Evolutionary conservation across 305 asterid genomes (phyloP).

Genomic region (Fraxinus angustifolia): DNA sequence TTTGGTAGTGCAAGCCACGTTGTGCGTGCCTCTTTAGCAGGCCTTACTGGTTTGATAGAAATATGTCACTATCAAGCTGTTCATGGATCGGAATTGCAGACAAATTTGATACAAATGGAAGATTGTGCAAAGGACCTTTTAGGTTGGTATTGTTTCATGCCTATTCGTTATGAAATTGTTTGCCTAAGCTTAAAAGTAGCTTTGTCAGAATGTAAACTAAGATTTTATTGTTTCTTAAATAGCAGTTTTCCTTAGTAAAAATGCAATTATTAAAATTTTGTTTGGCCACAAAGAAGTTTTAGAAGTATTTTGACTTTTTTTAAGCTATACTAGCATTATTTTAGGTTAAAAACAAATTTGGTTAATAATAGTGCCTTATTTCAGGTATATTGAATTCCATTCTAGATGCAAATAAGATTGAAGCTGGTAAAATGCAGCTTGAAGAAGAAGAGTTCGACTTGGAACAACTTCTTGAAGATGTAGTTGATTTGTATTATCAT

Average conservation of each 20-base stretch:
- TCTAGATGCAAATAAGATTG: constrained; percentile 76
- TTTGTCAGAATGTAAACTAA: background rate
- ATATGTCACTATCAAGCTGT: constrained; percentile 35
- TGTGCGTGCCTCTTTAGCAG: constrained; percentile 64
- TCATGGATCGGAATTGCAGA: constrained; percentile 28
- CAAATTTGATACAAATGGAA: constrained; percentile 40
- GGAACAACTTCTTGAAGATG: constrained; percentile 57
- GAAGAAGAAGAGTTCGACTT: constrained; percentile 64
- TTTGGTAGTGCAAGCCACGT: constrained; percentile 68
- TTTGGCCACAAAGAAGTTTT: background rate
- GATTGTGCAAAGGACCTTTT: constrained; percentile 41
- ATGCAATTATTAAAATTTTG: background rate
- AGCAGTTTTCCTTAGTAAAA: background rate
- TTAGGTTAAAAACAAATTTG: background rate
- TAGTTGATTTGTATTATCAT: constrained; percentile 57
- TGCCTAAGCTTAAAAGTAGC: background rate
- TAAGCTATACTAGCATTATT: background rate
- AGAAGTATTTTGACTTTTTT: background rate
- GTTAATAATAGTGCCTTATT: background rate
- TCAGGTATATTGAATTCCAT: constrained; percentile 63
- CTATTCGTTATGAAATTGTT: background rate
- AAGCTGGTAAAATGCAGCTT: constrained; percentile 68
- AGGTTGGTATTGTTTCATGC: constrained; percentile 28
- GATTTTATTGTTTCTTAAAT: background rate
- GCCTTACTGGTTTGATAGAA: constrained; percentile 51